A percentile compares a stretch with the other conserved stretches of the same genome.
Conservation (phyloP, 306 rosid species). For the Alnus rubra region DNA sequence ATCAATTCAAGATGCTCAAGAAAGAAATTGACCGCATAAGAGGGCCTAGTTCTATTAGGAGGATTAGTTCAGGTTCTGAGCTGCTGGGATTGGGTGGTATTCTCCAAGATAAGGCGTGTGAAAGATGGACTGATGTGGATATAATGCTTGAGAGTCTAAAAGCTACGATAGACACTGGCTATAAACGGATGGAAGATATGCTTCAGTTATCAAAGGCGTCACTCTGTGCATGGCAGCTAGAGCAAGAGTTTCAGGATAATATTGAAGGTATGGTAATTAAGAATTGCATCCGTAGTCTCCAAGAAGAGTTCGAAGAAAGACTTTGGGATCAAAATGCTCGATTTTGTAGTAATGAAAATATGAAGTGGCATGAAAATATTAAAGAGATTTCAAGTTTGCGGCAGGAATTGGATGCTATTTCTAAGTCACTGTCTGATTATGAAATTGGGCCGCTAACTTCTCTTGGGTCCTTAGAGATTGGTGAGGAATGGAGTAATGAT, state of each 20-base stretch:
- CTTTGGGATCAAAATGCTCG: constrained; percentile 33
- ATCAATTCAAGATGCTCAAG: constrained; percentile 61
- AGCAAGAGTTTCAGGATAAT: constrained; percentile 64
- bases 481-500: constrained; percentile 50
- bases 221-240: constrained; percentile 62
- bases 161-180: constrained; percentile 38
- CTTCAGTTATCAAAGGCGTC: constrained; percentile 44
- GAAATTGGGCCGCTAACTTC: constrained; percentile 70
- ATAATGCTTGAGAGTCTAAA: constrained; percentile 48
- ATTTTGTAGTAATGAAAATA: constrained; percentile 34
- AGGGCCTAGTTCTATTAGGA: constrained; percentile 45
- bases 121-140: constrained; percentile 52
- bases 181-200: constrained; percentile 42
- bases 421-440: constrained; percentile 45
- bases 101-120: constrained; percentile 58
- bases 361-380: constrained; percentile 46
- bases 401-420: constrained; percentile 60
- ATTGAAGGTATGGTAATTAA: constrained; percentile 62
- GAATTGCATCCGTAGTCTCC: constrained; percentile 51
- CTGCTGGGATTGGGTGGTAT: constrained; percentile 64
- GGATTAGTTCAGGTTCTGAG: constrained; percentile 55
- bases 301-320: constrained; percentile 53
- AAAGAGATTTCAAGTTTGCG: constrained; percentile 67
- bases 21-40: constrained; percentile 56
- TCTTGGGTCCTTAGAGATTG: constrained; percentile 62